Evolutionary conservation across 495 filamentous ascomycete species (phyloP).

Genomic region (Penicillium paradoxum): DNA sequence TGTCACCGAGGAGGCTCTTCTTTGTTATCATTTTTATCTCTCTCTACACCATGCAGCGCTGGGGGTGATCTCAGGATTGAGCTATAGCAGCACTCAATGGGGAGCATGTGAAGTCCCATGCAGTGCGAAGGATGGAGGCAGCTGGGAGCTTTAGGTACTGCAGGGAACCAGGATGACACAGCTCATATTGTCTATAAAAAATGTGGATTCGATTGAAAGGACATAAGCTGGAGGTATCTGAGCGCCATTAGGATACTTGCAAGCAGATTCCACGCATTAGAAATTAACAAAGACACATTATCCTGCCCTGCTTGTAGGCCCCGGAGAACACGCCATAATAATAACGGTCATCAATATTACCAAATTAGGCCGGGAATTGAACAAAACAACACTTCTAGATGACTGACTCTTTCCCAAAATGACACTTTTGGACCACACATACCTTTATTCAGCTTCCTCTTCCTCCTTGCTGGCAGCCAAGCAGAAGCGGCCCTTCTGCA

Average conservation of each 20-base stretch:
- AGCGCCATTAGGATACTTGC: neutral
- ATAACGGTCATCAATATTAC: neutral
- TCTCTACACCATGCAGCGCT: too few relatives aligned
- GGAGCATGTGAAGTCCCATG: neutral
- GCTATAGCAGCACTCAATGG: too few relatives aligned
- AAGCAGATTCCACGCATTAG: neutral
- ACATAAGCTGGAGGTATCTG: neutral
- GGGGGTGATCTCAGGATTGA: too few relatives aligned
- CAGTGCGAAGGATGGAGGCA: neutral
- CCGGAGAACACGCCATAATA: neutral
- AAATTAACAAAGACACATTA: neutral
- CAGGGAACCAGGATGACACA: neutral
- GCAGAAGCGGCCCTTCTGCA: conserved; percentile 34
- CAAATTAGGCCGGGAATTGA: neutral
- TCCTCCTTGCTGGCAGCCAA: conserved; percentile 41
- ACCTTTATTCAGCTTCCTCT: conserved; percentile 34
- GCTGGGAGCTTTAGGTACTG: neutral
- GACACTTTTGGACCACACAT: neutral
- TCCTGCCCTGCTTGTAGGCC: neutral
- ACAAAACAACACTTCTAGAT: neutral
- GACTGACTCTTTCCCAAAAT: too few relatives aligned
- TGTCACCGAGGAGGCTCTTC: too few relatives aligned
- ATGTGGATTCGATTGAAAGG: neutral
- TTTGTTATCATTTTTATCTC: too few relatives aligned
- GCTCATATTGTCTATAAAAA: neutral